Evolutionary conservation across 805 yeast genomes (phyloP), one percentile per base, ranked within the genome.

Genomic region (Yamadazyma endophytica): DNA sequence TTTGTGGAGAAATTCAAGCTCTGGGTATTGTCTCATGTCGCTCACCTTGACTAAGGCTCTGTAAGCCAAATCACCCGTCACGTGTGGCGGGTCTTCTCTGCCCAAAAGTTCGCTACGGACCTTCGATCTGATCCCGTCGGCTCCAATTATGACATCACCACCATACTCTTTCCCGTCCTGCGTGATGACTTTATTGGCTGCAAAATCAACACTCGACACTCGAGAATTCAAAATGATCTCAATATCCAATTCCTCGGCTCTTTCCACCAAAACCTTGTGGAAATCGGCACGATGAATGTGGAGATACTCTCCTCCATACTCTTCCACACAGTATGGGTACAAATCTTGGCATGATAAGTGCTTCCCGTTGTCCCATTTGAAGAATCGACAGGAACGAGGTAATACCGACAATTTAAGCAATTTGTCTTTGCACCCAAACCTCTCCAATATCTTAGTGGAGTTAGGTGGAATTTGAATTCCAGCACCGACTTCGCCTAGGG

Each of bases 401-500:
- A 44, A 16, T 17, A 42, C 37, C 21, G 47, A 19, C 18, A 26
- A 22, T 8, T 37, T 32, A 17, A 29, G 23, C 3, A 52, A 31
- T 17, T 39, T 20, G 13, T 37, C 34, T 18, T 36, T 35, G 8
- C 40, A 40, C 1, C 58, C 57, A 26, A 44, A 36, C 11, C 40
- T 28, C 21, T 43, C 37, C 13, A 54, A 37, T 18, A 55, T 44
- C 17, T 47, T 40, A 4, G 44, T 34, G 7, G 56, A 44, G 15
- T 51, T 50, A 4, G 61, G 61, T 12, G 58, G 58, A 17, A 54
- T 41, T 37, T 53, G 60, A 28, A 54, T 54, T 17, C 60, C 60
- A 12, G 60, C 60, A n/a, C 60, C 60, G 23, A 55, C 58, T 35
- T 54, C 60, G 5, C 54, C 53, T 13, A 52, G 37, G 16, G 33